Percentiles rank a stretch among this genome's conserved stretches.
phyloP scores from a whole-genome alignment of 2,329 filamentous ascomycete genomes.

The Aspergillus fumigatus region DNA sequence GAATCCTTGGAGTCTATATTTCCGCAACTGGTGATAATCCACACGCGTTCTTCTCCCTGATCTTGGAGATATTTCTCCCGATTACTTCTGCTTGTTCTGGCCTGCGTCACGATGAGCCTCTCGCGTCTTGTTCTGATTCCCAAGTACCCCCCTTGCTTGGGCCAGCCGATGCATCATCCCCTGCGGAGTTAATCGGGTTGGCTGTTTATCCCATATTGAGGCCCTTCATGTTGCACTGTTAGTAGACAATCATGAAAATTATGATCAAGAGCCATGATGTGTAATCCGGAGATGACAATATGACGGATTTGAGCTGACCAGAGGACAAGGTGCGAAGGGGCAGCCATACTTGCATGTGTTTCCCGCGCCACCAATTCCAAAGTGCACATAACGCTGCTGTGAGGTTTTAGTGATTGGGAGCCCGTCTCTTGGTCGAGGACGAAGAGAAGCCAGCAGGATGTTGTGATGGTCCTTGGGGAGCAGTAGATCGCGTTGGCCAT shows the following conservation, averaged over 20 bases:
- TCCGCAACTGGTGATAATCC: background rate
- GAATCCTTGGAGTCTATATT: background rate
- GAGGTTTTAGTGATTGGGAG: background rate
- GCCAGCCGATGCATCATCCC: background rate
- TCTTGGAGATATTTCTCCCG: background rate
- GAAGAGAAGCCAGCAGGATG: background rate
- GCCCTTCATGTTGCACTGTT: background rate
- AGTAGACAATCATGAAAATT: background rate
- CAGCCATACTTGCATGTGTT: conserved; percentile 8
- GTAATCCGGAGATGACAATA: background rate
- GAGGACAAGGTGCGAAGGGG: background rate
- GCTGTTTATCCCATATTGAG: background rate
- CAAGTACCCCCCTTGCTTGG: background rate
- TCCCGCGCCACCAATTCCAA: conserved; percentile 6
- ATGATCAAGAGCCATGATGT: background rate
- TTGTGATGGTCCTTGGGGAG: background rate
- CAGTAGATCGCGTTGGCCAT: conserved; percentile 6
- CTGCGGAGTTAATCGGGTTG: background rate
- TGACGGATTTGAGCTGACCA: background rate
- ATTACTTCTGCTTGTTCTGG: background rate
- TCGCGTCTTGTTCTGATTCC: background rate
- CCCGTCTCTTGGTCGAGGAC: background rate
- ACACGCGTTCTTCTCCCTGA: background rate
- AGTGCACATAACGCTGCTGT: conserved; percentile 4
- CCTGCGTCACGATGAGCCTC: background rate